These are phyloP conservation scores for Fusarium setosum DNA, from an alignment of 2,329 filamentous ascomycete genomes.

Conservation along the genomic window DNA sequence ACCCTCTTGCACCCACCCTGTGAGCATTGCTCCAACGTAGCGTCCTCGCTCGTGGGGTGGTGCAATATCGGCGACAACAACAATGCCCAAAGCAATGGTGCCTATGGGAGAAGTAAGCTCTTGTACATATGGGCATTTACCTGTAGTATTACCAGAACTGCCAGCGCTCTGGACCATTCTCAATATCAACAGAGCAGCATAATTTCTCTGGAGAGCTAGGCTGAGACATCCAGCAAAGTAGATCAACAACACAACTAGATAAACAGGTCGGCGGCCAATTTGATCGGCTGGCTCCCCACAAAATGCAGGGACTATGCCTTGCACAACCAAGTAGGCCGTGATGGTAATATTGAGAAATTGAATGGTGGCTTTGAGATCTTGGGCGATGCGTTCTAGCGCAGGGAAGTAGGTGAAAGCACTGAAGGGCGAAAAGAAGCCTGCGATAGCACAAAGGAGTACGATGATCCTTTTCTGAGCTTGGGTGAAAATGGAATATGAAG, in stretches of 20 bases:
- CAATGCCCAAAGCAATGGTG: conserved; percentile 43
- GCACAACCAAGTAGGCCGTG: neutral
- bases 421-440: neutral
- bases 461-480: neutral
- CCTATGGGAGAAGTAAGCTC: too few species aligned
- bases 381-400: neutral
- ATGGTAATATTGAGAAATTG: neutral
- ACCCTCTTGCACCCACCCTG: neutral
- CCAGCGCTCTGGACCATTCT: conserved; percentile 60
- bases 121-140: too few species aligned
- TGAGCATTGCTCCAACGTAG: conserved; percentile 48
- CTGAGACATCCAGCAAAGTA: conserved; percentile 59
- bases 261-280: conserved; percentile 56
- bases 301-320: neutral
- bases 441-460: neutral
- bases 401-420: neutral
- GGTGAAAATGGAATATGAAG: too few species aligned
- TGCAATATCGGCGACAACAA: conserved; percentile 46
- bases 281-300: conserved; percentile 44
- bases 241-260: conserved; percentile 57
- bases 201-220: conserved; percentile 56
- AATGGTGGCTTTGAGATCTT: neutral
- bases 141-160: too few species aligned
- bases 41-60: conserved; percentile 41
- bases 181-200: conserved; percentile 56